Percentiles rank a stretch among this genome's conserved stretches.
phyloP scores from a whole-genome alignment of 2,329 filamentous ascomycete species.

The Fusarium armeniacum region DNA sequence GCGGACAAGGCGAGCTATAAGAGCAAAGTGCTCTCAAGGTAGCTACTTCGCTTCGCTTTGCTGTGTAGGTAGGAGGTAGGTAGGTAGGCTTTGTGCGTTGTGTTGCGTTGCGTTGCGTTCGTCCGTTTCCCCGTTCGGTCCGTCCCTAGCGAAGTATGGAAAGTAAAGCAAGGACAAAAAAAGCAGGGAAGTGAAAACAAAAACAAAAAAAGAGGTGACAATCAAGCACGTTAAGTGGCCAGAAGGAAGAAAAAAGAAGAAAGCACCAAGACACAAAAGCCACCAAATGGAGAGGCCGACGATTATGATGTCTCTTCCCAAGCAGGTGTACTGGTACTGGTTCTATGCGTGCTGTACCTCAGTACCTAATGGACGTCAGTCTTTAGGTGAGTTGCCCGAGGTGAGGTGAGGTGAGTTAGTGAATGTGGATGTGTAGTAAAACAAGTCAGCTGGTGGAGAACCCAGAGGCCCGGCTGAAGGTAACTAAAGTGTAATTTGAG shows the following conservation, averaged over 20 bases:
- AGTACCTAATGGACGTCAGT: too few species aligned
- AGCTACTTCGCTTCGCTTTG: conserved; percentile 16
- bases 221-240: not conserved
- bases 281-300: conserved; percentile 39
- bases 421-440: conserved; percentile 1
- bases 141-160: conserved; percentile 18
- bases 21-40: conserved; percentile 30
- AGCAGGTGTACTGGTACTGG: conserved; percentile 9
- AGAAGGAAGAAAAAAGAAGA: not conserved
- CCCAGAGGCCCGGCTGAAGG: conserved; percentile 43
- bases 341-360: not conserved
- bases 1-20: conserved; percentile 36
- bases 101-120: conserved; percentile 6
- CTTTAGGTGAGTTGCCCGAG: not conserved
- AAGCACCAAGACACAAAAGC: conserved; percentile 35
- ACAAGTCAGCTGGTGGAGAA: conserved; percentile 42
- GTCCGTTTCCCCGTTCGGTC: conserved; percentile 8
- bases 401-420: not conserved
- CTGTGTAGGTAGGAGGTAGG: not conserved
- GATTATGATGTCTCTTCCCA: conserved; percentile 21
- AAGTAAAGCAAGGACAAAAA: conserved; percentile 15
- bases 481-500: conserved; percentile 40
- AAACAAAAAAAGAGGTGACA: not conserved
- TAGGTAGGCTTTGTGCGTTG: conserved; percentile 4
- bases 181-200: conserved; percentile 14